phyloP scores from a whole-genome alignment of 352 stramenopile genomes.

The Achlya hypogyna region DNA sequence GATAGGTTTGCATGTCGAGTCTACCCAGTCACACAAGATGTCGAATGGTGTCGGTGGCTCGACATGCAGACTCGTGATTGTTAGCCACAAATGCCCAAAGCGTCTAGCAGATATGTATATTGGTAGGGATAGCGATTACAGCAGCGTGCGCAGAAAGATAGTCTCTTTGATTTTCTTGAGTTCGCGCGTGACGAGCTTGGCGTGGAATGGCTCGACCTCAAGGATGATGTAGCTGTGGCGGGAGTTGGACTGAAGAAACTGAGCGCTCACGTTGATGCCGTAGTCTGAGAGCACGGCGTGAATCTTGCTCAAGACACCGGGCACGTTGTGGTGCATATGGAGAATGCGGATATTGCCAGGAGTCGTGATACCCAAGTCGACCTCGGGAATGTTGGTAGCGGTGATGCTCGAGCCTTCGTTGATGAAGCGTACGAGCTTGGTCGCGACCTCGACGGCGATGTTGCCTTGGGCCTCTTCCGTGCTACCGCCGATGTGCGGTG shows the following conservation, averaged over 20 bases:
- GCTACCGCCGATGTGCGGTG: constrained; percentile 92
- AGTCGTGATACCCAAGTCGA: constrained; percentile 67
- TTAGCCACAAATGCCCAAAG: too few species aligned
- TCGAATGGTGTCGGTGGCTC: too few species aligned
- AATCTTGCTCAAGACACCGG: constrained; percentile 79
- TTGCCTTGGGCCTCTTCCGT: constrained; percentile 94
- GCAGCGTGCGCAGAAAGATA: constrained; percentile 68
- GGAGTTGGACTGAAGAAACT: constrained; percentile 76
- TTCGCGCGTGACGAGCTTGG: constrained; percentile 68
- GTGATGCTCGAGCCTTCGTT: constrained; percentile 74
- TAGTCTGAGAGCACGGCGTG: constrained; percentile 75
- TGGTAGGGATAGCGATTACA: constrained; percentile 29
- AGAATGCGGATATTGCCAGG: constrained; percentile 76
- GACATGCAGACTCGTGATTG: too few species aligned
- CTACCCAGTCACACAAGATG: too few species aligned
- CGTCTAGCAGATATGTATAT: not conserved
- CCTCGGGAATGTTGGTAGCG: constrained; percentile 68
- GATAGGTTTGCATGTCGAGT: too few species aligned
- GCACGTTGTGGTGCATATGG: constrained; percentile 82
- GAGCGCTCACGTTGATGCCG: constrained; percentile 77
- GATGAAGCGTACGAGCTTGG: constrained; percentile 73
- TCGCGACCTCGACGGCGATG: constrained; percentile 73
- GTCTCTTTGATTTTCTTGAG: constrained; percentile 81
- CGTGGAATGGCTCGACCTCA: constrained; percentile 73
- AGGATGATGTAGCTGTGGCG: constrained; percentile 75